phyloP scores from a whole-genome alignment of 495 filamentous ascomycete genomes.

The Daldinia childiae region DNA sequence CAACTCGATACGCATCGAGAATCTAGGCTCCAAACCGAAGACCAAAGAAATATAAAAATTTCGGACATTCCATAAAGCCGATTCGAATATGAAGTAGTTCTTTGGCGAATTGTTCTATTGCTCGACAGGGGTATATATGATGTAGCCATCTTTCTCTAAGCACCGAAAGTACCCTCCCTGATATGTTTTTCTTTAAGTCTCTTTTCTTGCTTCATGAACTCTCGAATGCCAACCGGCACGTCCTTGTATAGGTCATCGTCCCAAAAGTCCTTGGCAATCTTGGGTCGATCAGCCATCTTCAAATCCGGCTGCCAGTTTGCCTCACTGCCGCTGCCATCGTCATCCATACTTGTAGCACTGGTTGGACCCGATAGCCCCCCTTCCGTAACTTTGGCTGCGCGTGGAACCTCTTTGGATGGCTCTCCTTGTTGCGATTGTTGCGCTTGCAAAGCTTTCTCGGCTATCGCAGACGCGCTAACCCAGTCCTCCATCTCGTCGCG shows the following conservation, averaged over 20 bases:
- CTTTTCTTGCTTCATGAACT: conserved; percentile 99
- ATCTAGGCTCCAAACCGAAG: conserved; percentile 21
- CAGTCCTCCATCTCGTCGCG: conserved; percentile 92
- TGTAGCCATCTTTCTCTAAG: conserved; percentile 38
- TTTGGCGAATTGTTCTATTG: conserved; percentile 31
- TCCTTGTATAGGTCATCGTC: conserved; percentile 76
- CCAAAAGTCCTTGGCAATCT: conserved; percentile 55
- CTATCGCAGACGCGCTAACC: conserved; percentile 68
- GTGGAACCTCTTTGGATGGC: conserved; percentile 9
- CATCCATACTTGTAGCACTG: conserved; percentile 72
- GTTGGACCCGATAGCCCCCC: not conserved
- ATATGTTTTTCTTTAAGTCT: conserved; percentile 78
- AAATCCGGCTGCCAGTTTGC: conserved; percentile 67
- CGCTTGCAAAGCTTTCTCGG: conserved; percentile 55
- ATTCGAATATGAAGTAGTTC: conserved; percentile 3
- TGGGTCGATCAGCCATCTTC: conserved; percentile 40
- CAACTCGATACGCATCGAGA: conserved; percentile 28
- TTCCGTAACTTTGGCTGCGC: not conserved
- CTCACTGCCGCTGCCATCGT: conserved; percentile 80
- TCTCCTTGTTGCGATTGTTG: conserved; percentile 17
- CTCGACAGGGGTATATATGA: conserved; percentile 28
- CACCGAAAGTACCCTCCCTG: conserved; percentile 55
- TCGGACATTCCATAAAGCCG: conserved; percentile 23
- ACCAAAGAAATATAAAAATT: conserved; percentile 17
- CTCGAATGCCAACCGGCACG: conserved; percentile 91